phyloP scores from a whole-genome alignment of 768 basidiomycete species.

The Leccinum subtestaceum region DNA sequence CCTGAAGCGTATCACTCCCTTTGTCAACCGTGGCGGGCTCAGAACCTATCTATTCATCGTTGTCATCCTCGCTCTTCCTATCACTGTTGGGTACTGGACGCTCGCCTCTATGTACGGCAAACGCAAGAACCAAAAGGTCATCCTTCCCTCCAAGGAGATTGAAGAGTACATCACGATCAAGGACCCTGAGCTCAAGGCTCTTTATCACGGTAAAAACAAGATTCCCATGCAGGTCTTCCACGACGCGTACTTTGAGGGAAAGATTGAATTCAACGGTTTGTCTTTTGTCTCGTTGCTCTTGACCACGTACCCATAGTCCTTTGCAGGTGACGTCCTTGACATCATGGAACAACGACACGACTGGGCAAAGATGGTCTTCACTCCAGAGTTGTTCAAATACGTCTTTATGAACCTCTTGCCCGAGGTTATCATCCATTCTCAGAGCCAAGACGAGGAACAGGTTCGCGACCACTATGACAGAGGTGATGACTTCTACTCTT shows the following conservation, averaged over 20 bases:
- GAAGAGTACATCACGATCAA: constrained; percentile 91
- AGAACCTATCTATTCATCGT: constrained; percentile 84
- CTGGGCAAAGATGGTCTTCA: constrained; percentile 92
- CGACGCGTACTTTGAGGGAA: constrained; percentile 95
- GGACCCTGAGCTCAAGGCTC: constrained; percentile 72
- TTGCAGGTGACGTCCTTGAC: constrained; percentile 85
- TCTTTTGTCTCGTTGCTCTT: not conserved
- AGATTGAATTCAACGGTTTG: constrained; percentile 93
- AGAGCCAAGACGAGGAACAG: constrained; percentile 90
- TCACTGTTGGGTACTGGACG: constrained; percentile 86
- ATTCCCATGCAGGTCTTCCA: constrained; percentile 98
- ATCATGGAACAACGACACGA: constrained; percentile 93
- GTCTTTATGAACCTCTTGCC: constrained; percentile 85
- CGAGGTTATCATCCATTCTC: constrained; percentile 92
- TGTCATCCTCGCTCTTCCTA: constrained; percentile 69
- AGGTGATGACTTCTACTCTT: constrained; percentile 94
- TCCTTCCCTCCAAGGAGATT: constrained; percentile 79
- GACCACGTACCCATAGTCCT: not conserved
- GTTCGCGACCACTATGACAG: constrained; percentile 96
- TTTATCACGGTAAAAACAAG: constrained; percentile 82
- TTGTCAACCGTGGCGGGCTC: constrained; percentile 81
- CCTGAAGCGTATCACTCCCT: constrained; percentile 75
- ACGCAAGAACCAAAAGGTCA: constrained; percentile 82
- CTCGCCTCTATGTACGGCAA: constrained; percentile 78
- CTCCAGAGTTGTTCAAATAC: constrained; percentile 89